phyloP scores from a whole-genome alignment of 164 flowering plant genomes.

The Piper longum region DNA sequence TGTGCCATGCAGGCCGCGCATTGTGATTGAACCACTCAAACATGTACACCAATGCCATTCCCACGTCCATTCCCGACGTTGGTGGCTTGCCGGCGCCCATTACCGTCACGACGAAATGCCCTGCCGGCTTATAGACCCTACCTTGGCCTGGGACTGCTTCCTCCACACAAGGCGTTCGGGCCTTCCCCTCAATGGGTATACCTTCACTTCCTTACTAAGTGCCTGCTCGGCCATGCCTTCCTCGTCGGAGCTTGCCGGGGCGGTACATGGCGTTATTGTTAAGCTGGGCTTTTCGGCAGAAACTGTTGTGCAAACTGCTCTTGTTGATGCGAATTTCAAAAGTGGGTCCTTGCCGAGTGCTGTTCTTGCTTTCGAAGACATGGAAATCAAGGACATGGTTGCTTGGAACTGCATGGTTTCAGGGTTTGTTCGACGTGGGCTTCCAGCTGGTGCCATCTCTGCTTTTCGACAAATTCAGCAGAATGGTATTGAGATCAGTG shows the following conservation, averaged over 20 bases:
- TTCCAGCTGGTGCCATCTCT: slow-evolving; percentile 14
- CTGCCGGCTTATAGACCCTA: slow-evolving; percentile 5
- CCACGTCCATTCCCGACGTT: no score
- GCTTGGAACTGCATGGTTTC: slow-evolving; percentile 46
- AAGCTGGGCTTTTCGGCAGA: slow-evolving; percentile 22
- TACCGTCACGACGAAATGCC: no score
- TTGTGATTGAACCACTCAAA: no score
- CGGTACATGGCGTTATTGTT: slow-evolving; percentile 30
- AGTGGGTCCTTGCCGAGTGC: slow-evolving; percentile 21
- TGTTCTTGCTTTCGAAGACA: slow-evolving; percentile 25
- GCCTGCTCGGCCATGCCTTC: slow-evolving; percentile 26
- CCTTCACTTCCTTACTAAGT: slow-evolving; percentile 31
- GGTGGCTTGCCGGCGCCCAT: no score
- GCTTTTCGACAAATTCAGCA: slow-evolving; percentile 25
- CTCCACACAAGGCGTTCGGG: slow-evolving; percentile 10
- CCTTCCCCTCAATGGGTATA: slow-evolving; percentile 17
- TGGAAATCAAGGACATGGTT: slow-evolving; percentile 29
- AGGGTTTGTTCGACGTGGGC: slow-evolving; percentile 23
- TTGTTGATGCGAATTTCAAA: slow-evolving; percentile 43
- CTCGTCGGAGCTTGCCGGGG: slow-evolving; percentile 17
- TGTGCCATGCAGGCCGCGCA: no score
- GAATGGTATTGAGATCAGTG: slow-evolving; percentile 20
- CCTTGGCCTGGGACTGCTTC: slow-evolving; percentile 29
- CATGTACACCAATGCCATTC: no score
- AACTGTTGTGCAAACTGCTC: slow-evolving; percentile 30